phyloP scores from a whole-genome alignment of 2,329 filamentous ascomycete genomes.

The Trichoderma sp. region DNA sequence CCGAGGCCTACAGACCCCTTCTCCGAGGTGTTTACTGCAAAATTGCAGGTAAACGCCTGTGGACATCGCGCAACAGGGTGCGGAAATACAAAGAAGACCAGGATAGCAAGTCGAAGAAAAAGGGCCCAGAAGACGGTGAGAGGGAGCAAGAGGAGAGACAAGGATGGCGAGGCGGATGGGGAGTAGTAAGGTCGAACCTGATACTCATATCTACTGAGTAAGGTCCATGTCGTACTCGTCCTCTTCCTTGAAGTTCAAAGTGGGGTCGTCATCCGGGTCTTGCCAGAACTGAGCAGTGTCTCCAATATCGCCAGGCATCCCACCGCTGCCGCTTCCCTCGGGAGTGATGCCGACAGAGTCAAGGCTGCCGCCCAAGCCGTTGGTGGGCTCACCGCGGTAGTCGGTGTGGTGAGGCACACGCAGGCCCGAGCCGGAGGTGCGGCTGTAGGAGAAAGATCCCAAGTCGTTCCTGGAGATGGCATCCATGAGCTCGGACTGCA shows the following conservation, averaged over 20 bases:
- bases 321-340: constrained; percentile 44
- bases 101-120: background rate
- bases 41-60: constrained; percentile 15
- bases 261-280: constrained; percentile 70
- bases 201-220: constrained; percentile 39
- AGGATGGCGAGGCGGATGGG: background rate
- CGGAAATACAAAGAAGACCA: background rate
- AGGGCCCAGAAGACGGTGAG: background rate
- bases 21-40: constrained; percentile 17
- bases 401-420: constrained; percentile 94
- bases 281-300: constrained; percentile 64
- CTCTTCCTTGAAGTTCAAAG: constrained; percentile 85
- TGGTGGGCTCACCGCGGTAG: constrained; percentile 76
- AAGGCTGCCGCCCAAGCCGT: constrained; percentile 46
- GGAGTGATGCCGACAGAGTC: constrained; percentile 45
- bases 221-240: constrained; percentile 89
- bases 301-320: constrained; percentile 49
- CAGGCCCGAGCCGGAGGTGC: constrained; percentile 79
- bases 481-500: constrained; percentile 90
- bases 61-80: background rate
- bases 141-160: background rate
- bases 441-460: constrained; percentile 79
- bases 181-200: background rate
- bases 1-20: constrained; percentile 8
- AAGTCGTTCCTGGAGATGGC: constrained; percentile 80